phyloP scores from a whole-genome alignment of 495 filamentous ascomycete species.

The Tetracladium marchalianum region DNA sequence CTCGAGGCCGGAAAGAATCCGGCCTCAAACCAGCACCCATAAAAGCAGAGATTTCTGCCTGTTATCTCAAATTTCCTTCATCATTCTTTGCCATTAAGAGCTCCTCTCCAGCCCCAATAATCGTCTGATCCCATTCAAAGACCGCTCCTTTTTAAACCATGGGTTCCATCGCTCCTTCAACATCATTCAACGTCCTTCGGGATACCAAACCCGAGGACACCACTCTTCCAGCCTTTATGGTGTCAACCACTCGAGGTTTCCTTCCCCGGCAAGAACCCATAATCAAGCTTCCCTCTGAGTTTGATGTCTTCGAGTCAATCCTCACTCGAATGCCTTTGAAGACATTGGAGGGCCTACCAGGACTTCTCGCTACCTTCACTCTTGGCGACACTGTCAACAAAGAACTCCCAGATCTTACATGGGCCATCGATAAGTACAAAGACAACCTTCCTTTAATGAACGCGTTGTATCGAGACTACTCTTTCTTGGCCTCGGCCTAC shows the following conservation, averaged over 20 bases:
- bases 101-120: not conserved
- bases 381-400: conserved; percentile 57
- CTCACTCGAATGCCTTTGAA: conserved; percentile 66
- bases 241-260: conserved; percentile 77
- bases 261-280: conserved; percentile 56
- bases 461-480: conserved; percentile 82
- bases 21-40: conserved; percentile 16
- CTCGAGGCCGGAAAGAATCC: conserved; percentile 20
- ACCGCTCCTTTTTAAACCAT: conserved; percentile 10
- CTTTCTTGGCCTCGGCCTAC: conserved; percentile 79
- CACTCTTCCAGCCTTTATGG: conserved; percentile 72
- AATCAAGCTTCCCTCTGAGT: conserved; percentile 52
- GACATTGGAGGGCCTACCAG: conserved; percentile 56
- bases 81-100: conserved; percentile 2
- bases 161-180: conserved; percentile 15
- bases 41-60: conserved; percentile 11
- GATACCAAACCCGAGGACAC: conserved; percentile 48
- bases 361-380: conserved; percentile 61
- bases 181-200: conserved; percentile 39
- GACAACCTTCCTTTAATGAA: conserved; percentile 65
- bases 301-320: conserved; percentile 56
- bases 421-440: conserved; percentile 56
- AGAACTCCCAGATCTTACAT: conserved; percentile 66
- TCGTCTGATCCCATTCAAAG: not conserved
- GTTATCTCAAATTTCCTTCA: conserved; percentile 8